These are phyloP conservation scores for Cladophialophora carrionii DNA, from an alignment of 2,329 filamentous ascomycete species.

Conservation along the genomic window DNA sequence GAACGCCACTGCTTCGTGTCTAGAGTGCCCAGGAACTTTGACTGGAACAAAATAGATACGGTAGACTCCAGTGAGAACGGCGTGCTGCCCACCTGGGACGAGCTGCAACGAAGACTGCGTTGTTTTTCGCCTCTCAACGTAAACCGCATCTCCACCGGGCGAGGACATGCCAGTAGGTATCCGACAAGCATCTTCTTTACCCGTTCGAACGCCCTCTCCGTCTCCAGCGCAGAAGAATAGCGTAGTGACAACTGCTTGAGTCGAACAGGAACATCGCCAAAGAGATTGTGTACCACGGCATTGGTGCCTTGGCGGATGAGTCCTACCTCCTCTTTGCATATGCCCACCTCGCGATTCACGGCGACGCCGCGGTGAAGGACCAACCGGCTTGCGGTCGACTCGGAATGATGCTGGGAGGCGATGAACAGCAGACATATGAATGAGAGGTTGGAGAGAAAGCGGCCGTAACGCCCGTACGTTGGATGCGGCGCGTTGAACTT, in stretches of 20 bases:
- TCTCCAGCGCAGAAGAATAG: constrained; percentile 55
- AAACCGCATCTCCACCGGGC: constrained; percentile 20
- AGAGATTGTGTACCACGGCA: constrained; percentile 76
- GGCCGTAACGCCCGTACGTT: constrained; percentile 69
- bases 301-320: constrained; percentile 71
- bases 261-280: constrained; percentile 87
- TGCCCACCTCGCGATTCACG: constrained; percentile 66
- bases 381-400: constrained; percentile 34
- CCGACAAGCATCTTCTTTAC: constrained; percentile 64
- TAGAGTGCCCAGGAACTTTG: constrained; percentile 36
- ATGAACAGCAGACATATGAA: constrained; percentile 76
- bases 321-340: constrained; percentile 55
- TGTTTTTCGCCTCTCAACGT: constrained; percentile 9
- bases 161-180: constrained; percentile 71
- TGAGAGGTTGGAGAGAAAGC: constrained; percentile 76
- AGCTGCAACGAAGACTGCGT: constrained; percentile 11
- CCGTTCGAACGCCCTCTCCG: constrained; percentile 67
- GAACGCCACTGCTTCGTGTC: constrained; percentile 67
- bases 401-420: constrained; percentile 65
- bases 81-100: not conserved
- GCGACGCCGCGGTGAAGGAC: constrained; percentile 58
- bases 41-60: constrained; percentile 25
- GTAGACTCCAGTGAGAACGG: constrained; percentile 11
- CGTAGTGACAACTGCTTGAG: constrained; percentile 73
- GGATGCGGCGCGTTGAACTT: constrained; percentile 59